phyloP scores from a whole-genome alignment of 306 rosid genomes.

The Hylodesmum podocarpum region DNA sequence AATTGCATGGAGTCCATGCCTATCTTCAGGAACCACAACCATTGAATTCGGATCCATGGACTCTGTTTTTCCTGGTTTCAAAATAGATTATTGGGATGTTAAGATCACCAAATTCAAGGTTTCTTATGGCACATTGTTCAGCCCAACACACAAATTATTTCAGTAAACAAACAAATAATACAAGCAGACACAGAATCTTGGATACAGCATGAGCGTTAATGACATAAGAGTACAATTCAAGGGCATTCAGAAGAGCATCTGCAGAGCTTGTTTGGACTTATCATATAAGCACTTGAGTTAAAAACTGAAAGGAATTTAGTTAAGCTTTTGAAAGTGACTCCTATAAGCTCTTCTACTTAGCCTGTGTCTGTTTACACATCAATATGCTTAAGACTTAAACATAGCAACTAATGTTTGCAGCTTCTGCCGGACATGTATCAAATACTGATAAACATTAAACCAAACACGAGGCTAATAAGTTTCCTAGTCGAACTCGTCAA shows the following conservation, averaged over 20 bases:
- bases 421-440: neutral
- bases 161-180: neutral
- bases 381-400: neutral
- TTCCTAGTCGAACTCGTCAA: neutral
- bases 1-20: slow-evolving; percentile 78
- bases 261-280: neutral
- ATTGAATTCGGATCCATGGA: slow-evolving; percentile 66
- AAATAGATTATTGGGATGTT: neutral
- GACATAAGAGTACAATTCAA: neutral
- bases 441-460: neutral
- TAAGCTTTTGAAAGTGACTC: neutral
- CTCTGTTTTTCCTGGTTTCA: slow-evolving; percentile 69
- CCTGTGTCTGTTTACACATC: neutral
- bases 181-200: neutral
- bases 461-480: neutral
- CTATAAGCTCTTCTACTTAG: neutral
- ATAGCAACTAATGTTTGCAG: neutral
- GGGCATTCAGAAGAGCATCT: neutral
- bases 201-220: neutral
- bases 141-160: neutral
- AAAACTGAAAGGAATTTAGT: neutral
- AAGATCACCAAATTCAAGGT: neutral
- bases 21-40: slow-evolving; percentile 79
- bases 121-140: neutral
- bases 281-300: neutral